Evolutionary conservation across 208 protist genomes (phyloP).

Genomic region (Vickermania spadyakhi): DNA sequence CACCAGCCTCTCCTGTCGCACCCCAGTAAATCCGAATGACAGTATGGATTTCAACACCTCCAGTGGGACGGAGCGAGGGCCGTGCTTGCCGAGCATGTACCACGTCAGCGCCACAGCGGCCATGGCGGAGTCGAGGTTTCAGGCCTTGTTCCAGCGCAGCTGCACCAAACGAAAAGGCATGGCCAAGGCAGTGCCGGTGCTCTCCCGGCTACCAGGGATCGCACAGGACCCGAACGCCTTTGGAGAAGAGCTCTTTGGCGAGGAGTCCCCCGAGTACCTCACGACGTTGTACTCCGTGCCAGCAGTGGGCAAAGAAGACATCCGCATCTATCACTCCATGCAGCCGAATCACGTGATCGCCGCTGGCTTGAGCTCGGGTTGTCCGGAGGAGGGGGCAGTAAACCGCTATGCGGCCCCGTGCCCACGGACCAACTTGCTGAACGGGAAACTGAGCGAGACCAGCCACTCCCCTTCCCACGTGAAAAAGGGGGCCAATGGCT

Average conservation of each 20-base stretch:
- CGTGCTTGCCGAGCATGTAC: neutral
- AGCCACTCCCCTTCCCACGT: too few relatives aligned
- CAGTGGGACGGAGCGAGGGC: neutral
- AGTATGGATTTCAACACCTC: neutral
- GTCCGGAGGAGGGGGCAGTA: too few relatives aligned
- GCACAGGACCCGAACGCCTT: neutral
- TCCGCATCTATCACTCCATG: neutral
- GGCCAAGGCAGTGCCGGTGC: neutral
- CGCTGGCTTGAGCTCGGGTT: too few relatives aligned
- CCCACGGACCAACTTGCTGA: too few relatives aligned
- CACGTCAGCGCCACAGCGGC: neutral
- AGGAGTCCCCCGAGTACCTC: slow-evolving; percentile 2
- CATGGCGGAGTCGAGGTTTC: neutral
- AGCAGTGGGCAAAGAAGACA: neutral
- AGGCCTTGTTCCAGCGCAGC: neutral
- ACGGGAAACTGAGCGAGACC: too few relatives aligned
- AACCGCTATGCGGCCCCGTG: too few relatives aligned
- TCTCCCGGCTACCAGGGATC: neutral
- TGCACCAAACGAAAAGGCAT: neutral
- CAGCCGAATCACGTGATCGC: too few relatives aligned
- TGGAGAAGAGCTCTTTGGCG: neutral
- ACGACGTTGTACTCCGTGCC: neutral
- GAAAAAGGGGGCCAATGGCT: too few relatives aligned
- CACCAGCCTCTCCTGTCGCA: neutral
- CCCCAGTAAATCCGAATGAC: neutral